Evolutionary conservation across 1,284 basidiomycete genomes (phyloP), one percentile per base, ranked within the genome.

Genomic region (Fomes fomentarius): DNA sequence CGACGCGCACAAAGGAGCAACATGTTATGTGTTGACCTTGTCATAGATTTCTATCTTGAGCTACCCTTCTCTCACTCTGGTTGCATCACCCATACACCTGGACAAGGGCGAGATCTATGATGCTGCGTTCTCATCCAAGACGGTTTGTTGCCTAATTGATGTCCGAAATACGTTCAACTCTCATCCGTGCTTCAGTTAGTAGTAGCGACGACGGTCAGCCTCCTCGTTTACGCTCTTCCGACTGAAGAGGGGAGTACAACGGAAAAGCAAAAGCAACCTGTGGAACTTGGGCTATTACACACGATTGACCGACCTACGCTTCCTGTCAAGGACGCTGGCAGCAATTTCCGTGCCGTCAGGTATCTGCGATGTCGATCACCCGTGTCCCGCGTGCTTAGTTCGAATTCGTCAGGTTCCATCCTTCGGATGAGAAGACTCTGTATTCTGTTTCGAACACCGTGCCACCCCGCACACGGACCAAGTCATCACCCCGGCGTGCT

Each of bases 391-490:
- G n/a, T n/a, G n/a, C n/a, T n/a, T n/a, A n/a, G n/a, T n/a, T n/a
- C n/a, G n/a, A n/a, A n/a, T n/a, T n/a, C n/a, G n/a, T n/a, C 17
- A 80, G 91, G 58, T 87, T 82, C 66, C 87, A 93, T 55, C 88
- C 86, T 10, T 63, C 65, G 3, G 73, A 80, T 58, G 70, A 71
- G 35, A 77, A 76, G 12, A 71, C 79, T 19, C 69, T 94, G 10
- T 95, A 90, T 70, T 85, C 92, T 1, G 81, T 89, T 8, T 74
- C 93, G 50, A 96, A 97, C 65, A 82, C 88, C 0, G 75, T 81
- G 1, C 76, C 85, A 2, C 77, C 80, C 21, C 80, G 85, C 22
- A 68, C 78, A 42, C 78, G 78, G 57, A 74, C 76, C 28, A 91
- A 84, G 64, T 68, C 76, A 4, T 63, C 78, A 14, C 77, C 80